Conservation (phyloP, 306 rosid genomes). For the Carpinus viminea region DNA sequence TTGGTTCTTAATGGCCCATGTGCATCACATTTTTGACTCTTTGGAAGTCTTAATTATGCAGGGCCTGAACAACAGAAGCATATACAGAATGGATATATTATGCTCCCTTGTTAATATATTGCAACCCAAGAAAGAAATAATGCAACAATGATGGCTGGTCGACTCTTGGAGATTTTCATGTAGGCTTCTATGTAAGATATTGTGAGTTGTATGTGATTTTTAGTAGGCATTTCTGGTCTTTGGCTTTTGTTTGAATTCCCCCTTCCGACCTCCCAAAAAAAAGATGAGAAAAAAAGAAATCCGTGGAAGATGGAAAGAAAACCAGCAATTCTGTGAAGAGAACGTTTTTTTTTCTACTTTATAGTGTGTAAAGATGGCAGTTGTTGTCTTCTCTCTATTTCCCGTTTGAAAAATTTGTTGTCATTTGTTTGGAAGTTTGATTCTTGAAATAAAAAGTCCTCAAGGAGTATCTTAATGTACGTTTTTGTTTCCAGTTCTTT, state of each 20-base stretch:
- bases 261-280: neutral
- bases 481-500: conserved; percentile 1
- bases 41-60: conserved; percentile 26
- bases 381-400: conserved; percentile 9
- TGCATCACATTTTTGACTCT: neutral
- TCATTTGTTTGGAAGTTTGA: conserved; percentile 26
- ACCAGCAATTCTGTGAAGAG: conserved; percentile 19
- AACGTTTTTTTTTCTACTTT: neutral
- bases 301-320: conserved; percentile 13
- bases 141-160: conserved; percentile 31
- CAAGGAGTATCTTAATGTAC: neutral
- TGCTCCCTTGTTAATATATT: conserved; percentile 94
- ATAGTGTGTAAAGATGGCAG: conserved; percentile 32
- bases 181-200: conserved; percentile 37
- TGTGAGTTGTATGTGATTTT: conserved; percentile 33
- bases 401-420: conserved; percentile 15
- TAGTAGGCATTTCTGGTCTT: conserved; percentile 6
- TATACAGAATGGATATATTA: conserved; percentile 89
- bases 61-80: conserved; percentile 77
- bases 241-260: conserved; percentile 12
- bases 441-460: conserved; percentile 16
- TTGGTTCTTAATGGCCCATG: neutral
- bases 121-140: conserved; percentile 60
- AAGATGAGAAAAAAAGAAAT: conserved; percentile 9
- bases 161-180: conserved; percentile 23